Conservation (phyloP, 495 filamentous ascomycete genomes). For the Physcia stellaris region DNA sequence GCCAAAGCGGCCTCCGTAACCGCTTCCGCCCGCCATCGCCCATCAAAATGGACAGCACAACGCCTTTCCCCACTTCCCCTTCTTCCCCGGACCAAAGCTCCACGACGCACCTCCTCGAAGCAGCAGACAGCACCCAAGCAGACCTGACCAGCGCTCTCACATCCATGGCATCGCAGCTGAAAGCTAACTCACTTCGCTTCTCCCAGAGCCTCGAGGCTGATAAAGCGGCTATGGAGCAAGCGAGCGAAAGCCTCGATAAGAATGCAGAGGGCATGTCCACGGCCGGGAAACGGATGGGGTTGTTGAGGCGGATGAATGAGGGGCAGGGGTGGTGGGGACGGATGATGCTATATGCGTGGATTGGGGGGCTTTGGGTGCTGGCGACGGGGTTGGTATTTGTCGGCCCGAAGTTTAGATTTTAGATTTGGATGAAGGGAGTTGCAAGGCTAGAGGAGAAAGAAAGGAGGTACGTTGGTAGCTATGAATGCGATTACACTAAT, state of each 20-base stretch:
- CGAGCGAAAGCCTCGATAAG: conserved; percentile 59
- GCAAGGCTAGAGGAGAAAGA: too few species aligned
- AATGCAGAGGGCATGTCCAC: conserved; percentile 61
- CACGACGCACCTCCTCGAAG: conserved; percentile 41
- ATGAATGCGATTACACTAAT: too few species aligned
- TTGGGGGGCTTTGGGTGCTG: conserved; percentile 62
- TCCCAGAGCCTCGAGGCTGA: conserved; percentile 57
- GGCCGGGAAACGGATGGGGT: conserved; percentile 60
- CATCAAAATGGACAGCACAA: conserved; percentile 9
- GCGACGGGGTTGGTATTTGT: conserved; percentile 66
- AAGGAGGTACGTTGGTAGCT: too few species aligned
- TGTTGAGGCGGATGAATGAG: conserved; percentile 60
- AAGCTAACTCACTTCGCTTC: conserved; percentile 58
- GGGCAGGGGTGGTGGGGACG: conserved; percentile 79
- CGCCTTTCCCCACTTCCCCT: conserved; percentile 4
- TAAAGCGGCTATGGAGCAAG: conserved; percentile 49
- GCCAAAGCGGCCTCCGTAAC: conserved; percentile 21
- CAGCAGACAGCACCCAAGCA: conserved; percentile 70
- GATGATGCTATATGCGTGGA: conserved; percentile 71
- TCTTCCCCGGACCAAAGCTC: conserved; percentile 6
- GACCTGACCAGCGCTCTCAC: conserved; percentile 70
- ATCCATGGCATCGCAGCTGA: conserved; percentile 62
- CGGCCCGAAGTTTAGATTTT: conserved; percentile 77
- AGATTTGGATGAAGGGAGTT: too few species aligned
- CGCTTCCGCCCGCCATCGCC: conserved; percentile 13